Evolutionary conservation across 2,329 filamentous ascomycete species (phyloP).

Genomic region (Trichoderma sp.): DNA sequence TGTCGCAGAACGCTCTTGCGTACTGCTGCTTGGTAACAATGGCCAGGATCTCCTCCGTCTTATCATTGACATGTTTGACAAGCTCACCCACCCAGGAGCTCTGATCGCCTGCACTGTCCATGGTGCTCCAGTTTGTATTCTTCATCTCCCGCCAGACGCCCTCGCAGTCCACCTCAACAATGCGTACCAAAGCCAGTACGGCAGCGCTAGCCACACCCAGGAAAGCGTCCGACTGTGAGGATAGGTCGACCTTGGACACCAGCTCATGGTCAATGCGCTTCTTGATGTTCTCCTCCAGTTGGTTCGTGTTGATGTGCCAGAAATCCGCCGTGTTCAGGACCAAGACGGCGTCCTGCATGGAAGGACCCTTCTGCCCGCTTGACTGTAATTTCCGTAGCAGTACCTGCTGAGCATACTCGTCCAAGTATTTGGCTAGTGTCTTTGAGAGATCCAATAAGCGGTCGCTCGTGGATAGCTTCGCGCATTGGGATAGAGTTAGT

Average conservation of each 20-base stretch:
- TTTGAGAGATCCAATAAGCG: conserved; percentile 79
- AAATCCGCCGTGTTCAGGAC: conserved; percentile 97
- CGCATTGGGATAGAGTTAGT: conserved; percentile 86
- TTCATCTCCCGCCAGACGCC: conserved; percentile 94
- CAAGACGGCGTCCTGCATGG: conserved; percentile 73
- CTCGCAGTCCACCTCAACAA: conserved; percentile 79
- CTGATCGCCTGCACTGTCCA: conserved; percentile 91
- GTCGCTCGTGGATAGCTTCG: conserved; percentile 89
- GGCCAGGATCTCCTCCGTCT: conserved; percentile 70
- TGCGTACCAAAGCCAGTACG: conserved; percentile 78
- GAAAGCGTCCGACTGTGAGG: conserved; percentile 91
- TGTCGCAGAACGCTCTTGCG: conserved; percentile 89
- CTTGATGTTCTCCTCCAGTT: conserved; percentile 93
- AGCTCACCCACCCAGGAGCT: conserved; percentile 88
- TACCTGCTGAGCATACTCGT: conserved; percentile 93
- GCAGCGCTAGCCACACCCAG: conserved; percentile 90
- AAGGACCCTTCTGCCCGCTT: conserved; percentile 51
- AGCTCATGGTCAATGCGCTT: conserved; percentile 81
- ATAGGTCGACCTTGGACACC: conserved; percentile 74
- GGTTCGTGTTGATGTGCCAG: conserved; percentile 88
- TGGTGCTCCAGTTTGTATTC: conserved; percentile 90
- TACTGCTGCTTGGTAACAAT: conserved; percentile 89
- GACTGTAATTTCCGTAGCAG: conserved; percentile 67
- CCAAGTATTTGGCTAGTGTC: conserved; percentile 87
- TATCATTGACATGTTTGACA: conserved; percentile 67